Conservation (phyloP, 768 basidiomycete genomes). For the Russula compacta region DNA sequence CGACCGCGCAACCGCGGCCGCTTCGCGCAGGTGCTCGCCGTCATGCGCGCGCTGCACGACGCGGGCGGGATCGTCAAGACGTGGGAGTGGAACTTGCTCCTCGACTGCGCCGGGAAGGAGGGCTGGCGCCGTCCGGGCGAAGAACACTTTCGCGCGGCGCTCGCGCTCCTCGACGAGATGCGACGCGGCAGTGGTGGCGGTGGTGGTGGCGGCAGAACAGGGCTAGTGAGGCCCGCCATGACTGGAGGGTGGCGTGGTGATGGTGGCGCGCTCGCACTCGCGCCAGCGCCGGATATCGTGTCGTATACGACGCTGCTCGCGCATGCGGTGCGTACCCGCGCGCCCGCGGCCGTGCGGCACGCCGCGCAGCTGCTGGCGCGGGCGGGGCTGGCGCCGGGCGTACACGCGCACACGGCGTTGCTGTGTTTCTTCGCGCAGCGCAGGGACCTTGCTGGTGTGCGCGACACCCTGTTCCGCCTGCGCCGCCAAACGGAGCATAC, state of each 20-base stretch:
- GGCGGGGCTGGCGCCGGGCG: slow-evolving; percentile 48
- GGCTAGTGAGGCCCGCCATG: neutral
- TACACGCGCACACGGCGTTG: slow-evolving; percentile 52
- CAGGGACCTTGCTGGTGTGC: slow-evolving; percentile 43
- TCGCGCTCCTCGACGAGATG: slow-evolving; percentile 56
- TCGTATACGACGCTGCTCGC: slow-evolving; percentile 62
- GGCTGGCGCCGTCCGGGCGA: slow-evolving; percentile 51
- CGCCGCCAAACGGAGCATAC: slow-evolving; percentile 27
- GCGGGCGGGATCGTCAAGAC: slow-evolving; percentile 45
- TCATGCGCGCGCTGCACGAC: slow-evolving; percentile 47
- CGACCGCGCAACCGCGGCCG: slow-evolving; percentile 48
- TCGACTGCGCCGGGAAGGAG: slow-evolving; percentile 50
- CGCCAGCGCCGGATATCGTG: slow-evolving; percentile 46
- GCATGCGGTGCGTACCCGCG: slow-evolving; percentile 48
- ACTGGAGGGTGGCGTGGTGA: slow-evolving; percentile 13
- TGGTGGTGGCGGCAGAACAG: neutral
- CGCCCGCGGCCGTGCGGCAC: slow-evolving; percentile 37
- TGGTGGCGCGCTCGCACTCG: neutral
- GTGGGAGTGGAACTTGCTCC: slow-evolving; percentile 74
- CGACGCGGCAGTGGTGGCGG: slow-evolving; percentile 23
- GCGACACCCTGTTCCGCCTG: slow-evolving; percentile 47
- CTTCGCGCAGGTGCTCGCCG: slow-evolving; percentile 61
- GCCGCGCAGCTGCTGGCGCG: slow-evolving; percentile 44
- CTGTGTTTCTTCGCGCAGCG: slow-evolving; percentile 45
- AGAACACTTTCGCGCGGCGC: slow-evolving; percentile 50